Evolutionary conservation across 2,329 filamentous ascomycete species (phyloP).

Genomic region (Penicillium capsulatum): DNA sequence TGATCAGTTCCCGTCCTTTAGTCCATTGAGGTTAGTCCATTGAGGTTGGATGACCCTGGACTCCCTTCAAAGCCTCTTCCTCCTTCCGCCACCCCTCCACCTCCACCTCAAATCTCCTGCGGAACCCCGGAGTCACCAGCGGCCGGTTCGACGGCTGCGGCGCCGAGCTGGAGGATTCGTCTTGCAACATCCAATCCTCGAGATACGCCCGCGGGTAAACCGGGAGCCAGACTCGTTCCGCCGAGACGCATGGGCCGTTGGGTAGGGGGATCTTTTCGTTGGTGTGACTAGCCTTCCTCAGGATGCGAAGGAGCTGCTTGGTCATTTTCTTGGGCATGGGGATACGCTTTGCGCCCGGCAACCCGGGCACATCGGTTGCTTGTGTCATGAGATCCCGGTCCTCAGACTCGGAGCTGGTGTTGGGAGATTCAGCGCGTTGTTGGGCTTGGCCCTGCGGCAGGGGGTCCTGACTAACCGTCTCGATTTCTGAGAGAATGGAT

Average conservation of each 20-base stretch:
- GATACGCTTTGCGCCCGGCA: not conserved
- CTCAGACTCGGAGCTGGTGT: not conserved
- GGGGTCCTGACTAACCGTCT: slow-evolving; percentile 13
- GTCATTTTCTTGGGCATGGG: slow-evolving; percentile 9
- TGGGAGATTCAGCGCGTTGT: slow-evolving; percentile 5
- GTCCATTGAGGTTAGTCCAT: too few relatives aligned
- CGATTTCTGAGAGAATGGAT: slow-evolving; percentile 9
- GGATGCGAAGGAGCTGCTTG: slow-evolving; percentile 1
- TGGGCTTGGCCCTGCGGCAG: not conserved
- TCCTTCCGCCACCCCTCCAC: too few relatives aligned
- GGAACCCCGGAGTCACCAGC: not conserved
- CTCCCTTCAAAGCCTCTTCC: too few relatives aligned
- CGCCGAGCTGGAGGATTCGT: not conserved
- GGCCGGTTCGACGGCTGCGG: slow-evolving; percentile 1
- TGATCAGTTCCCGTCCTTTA: too few relatives aligned
- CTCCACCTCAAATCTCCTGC: slow-evolving; percentile 1
- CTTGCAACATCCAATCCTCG: slow-evolving; percentile 4
- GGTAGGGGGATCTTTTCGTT: slow-evolving; percentile 1
- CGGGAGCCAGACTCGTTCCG: slow-evolving; percentile 1
- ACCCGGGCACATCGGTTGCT: slow-evolving; percentile 2
- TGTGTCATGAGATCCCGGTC: slow-evolving; percentile 7
- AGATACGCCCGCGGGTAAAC: not conserved
- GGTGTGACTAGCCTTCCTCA: slow-evolving; percentile 2
- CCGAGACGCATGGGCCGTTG: slow-evolving; percentile 1
- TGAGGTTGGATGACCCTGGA: too few relatives aligned